phyloP scores from a whole-genome alignment of 176 grass and related monocot genomes.

The Saccharum spontaneum region DNA sequence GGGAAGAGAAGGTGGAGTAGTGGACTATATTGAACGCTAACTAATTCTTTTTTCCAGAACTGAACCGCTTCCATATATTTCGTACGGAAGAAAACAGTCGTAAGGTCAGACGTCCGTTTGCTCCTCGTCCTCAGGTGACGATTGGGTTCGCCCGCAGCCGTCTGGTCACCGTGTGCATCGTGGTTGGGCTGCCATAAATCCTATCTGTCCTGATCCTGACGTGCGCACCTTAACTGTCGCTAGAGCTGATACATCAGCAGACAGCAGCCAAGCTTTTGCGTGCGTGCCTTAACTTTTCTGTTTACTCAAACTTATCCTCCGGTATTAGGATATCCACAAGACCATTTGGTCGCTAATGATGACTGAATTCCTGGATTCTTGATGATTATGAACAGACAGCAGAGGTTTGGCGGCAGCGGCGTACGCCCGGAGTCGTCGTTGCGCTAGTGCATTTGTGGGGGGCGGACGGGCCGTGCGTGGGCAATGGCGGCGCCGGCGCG shows the following conservation, averaged over 20 bases:
- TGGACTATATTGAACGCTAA: neutral
- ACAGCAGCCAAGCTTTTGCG: neutral
- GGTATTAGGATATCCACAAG: neutral
- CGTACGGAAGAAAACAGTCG: neutral
- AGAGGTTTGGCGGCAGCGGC: neutral
- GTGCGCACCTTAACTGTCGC: constrained; percentile 13
- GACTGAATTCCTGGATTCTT: neutral
- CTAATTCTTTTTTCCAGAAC: neutral
- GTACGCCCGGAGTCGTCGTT: neutral
- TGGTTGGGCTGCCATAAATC: neutral
- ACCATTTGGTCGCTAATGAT: neutral
- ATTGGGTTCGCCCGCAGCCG: neutral
- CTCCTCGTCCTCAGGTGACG: neutral
- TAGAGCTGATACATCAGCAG: neutral
- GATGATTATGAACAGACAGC: neutral
- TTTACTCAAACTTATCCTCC: neutral
- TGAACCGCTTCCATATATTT: neutral
- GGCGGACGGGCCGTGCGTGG: neutral
- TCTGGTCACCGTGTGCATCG: neutral
- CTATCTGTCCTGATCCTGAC: neutral
- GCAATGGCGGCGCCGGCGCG: constrained; percentile 29
- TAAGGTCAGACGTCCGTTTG: neutral
- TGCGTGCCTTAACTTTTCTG: neutral
- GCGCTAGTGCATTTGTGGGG: neutral
- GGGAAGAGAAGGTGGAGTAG: neutral